phyloP scores from a whole-genome alignment of 805 yeast species.

The Ogataea minuta region DNA sequence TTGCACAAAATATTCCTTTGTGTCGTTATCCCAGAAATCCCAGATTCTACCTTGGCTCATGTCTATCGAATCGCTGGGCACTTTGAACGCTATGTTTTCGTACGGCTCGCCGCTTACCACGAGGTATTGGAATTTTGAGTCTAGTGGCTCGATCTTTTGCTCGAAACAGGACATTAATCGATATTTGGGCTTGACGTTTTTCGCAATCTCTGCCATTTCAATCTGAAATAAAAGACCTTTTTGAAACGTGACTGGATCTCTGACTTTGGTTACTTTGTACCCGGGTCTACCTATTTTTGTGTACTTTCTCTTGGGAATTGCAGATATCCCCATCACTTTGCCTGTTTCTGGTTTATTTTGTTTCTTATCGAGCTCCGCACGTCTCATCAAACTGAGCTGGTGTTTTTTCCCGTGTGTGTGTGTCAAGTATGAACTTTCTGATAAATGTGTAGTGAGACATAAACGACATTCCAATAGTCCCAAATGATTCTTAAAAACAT shows the following conservation, averaged over 20 bases:
- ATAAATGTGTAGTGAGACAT: conserved; percentile 78
- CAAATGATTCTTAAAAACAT: conserved; percentile 77
- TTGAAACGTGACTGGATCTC: conserved; percentile 56
- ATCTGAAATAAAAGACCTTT: conserved; percentile 67
- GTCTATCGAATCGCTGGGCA: conserved; percentile 61
- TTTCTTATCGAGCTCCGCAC: conserved; percentile 44
- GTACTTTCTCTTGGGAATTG: conserved; percentile 47
- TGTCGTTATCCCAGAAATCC: conserved; percentile 73
- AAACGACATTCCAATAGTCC: conserved; percentile 83
- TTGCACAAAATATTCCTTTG: conserved; percentile 68
- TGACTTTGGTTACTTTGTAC: conserved; percentile 62
- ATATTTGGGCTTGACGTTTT: conserved; percentile 55
- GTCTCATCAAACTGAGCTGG: conserved; percentile 63
- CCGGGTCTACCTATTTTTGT: conserved; percentile 72
- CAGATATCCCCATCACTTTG: conserved; percentile 28
- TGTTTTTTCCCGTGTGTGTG: conserved; percentile 87
- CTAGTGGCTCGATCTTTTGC: conserved; percentile 44
- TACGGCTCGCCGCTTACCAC: conserved; percentile 89
- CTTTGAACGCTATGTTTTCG: conserved; percentile 71
- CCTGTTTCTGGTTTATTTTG: conserved; percentile 16
- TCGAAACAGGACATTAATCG: conserved; percentile 80
- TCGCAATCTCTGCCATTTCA: conserved; percentile 48
- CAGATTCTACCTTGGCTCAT: conserved; percentile 46
- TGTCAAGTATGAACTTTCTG: conserved; percentile 76
- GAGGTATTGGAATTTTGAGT: conserved; percentile 61